phyloP scores from a whole-genome alignment of 2,329 filamentous ascomycete genomes.

The Nemania serpens region DNA sequence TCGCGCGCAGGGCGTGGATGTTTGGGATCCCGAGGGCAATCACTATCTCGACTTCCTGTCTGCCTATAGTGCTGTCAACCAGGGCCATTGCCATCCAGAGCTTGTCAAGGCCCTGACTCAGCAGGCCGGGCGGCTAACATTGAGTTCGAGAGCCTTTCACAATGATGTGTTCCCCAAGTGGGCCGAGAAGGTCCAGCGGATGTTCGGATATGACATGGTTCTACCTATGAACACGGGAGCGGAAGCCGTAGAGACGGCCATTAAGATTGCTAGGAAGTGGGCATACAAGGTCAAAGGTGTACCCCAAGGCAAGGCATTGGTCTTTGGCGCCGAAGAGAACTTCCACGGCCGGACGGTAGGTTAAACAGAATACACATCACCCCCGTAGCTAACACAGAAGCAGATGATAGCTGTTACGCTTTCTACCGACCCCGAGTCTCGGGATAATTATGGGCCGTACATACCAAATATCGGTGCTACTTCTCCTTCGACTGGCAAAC shows the following conservation, averaged over 20 bases:
- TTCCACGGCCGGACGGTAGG: slow-evolving; percentile 91
- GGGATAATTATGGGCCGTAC: slow-evolving; percentile 96
- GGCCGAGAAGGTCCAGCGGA: slow-evolving; percentile 85
- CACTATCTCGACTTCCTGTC: slow-evolving; percentile 98
- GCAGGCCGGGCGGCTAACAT: slow-evolving; percentile 85
- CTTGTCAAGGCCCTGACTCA: slow-evolving; percentile 88
- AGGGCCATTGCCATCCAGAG: slow-evolving; percentile 97
- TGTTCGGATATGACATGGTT: slow-evolving; percentile 97
- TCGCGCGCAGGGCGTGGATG: slow-evolving; percentile 79
- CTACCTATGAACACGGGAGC: slow-evolving; percentile 98
- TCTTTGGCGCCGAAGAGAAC: slow-evolving; percentile 87
- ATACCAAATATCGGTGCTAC: slow-evolving; percentile 83
- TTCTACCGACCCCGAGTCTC: slow-evolving; percentile 92
- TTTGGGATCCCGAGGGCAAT: slow-evolving; percentile 96
- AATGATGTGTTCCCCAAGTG: slow-evolving; percentile 98
- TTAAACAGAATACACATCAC: not conserved
- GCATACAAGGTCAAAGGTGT: slow-evolving; percentile 96
- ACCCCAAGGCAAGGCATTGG: slow-evolving; percentile 77
- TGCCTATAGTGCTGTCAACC: slow-evolving; percentile 96
- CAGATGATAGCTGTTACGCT: slow-evolving; percentile 94
- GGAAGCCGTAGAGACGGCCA: slow-evolving; percentile 92
- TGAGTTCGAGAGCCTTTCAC: slow-evolving; percentile 94
- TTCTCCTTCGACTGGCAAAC: slow-evolving; percentile 74
- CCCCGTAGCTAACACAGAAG: slow-evolving; percentile 24
- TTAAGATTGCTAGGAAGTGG: slow-evolving; percentile 98